These are phyloP conservation scores for Coniella lustricola DNA, from an alignment of 2,329 filamentous ascomycete species.

Conservation along the genomic window DNA sequence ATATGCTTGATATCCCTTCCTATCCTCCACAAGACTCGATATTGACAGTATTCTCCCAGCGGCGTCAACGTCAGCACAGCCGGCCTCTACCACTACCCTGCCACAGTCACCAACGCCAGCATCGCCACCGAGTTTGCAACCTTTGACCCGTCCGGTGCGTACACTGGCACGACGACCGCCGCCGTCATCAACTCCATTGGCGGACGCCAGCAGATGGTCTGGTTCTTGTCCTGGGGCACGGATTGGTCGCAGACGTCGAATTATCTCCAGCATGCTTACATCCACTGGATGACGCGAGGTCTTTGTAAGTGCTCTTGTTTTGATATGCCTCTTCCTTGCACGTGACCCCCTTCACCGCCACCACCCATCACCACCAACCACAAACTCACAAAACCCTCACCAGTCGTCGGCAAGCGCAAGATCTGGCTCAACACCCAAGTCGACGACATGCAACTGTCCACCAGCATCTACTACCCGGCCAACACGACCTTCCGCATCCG, in stretches of 20 bases:
- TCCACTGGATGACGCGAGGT: slow-evolving; percentile 55
- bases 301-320: slow-evolving; percentile 26
- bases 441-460: slow-evolving; percentile 54
- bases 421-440: slow-evolving; percentile 50
- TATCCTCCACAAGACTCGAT: too few relatives aligned
- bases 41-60: slow-evolving; percentile 12
- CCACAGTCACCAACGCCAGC: slow-evolving; percentile 43
- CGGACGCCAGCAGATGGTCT: slow-evolving; percentile 54
- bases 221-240: slow-evolving; percentile 45
- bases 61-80: slow-evolving; percentile 39
- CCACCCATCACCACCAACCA: too few relatives aligned
- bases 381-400: too few relatives aligned
- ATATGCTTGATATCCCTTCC: too few relatives aligned
- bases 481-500: slow-evolving; percentile 42
- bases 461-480: slow-evolving; percentile 41
- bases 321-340: too few relatives aligned
- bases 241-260: slow-evolving; percentile 43
- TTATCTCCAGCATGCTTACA: slow-evolving; percentile 55
- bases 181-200: slow-evolving; percentile 54
- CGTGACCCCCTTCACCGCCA: too few relatives aligned
- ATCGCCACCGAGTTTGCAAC: slow-evolving; percentile 48
- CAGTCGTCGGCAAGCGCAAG: slow-evolving; percentile 45
- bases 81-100: slow-evolving; percentile 53
- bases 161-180: slow-evolving; percentile 36
- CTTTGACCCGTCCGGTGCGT: slow-evolving; percentile 38